Evolutionary conservation across 495 filamentous ascomycete genomes (phyloP).

Genomic region (Neurospora sp.): DNA sequence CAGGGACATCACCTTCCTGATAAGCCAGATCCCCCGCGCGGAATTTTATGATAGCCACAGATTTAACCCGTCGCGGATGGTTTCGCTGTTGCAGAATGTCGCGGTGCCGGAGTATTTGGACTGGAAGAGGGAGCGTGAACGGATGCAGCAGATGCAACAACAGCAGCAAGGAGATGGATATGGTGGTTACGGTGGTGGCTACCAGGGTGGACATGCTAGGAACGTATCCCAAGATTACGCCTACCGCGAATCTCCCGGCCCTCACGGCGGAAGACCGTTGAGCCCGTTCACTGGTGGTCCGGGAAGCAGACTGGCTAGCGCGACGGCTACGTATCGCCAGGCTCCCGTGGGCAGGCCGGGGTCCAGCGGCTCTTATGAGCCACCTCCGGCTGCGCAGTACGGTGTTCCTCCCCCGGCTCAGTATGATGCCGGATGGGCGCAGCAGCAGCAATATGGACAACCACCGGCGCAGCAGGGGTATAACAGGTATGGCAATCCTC

Average conservation of each 20-base stretch:
- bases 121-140: slow-evolving; percentile 20
- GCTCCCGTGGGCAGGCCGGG: slow-evolving; percentile 18
- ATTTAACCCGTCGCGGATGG: slow-evolving; percentile 61
- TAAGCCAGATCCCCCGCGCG: slow-evolving; percentile 72
- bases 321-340: slow-evolving; percentile 21
- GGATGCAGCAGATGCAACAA: not conserved
- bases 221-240: not conserved
- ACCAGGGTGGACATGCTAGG: not conserved
- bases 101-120: slow-evolving; percentile 50
- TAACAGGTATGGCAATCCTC: not conserved
- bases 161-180: not conserved
- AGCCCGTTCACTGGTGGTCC: slow-evolving; percentile 26
- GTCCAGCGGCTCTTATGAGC: slow-evolving; percentile 36
- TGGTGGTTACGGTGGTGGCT: not conserved
- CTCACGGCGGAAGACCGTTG: slow-evolving; percentile 16
- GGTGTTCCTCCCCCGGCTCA: slow-evolving; percentile 7
- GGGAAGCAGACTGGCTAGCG: not conserved
- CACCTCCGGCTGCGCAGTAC: slow-evolving; percentile 26
- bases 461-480: not conserved
- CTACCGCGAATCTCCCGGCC: slow-evolving; percentile 28
- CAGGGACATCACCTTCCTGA: slow-evolving; percentile 68
- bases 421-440: slow-evolving; percentile 2
- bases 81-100: slow-evolving; percentile 60
- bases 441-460: not conserved
- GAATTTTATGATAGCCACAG: slow-evolving; percentile 54